Evolutionary conservation across 441 rosid species (phyloP).

Genomic region (Brassica hybrid): DNA sequence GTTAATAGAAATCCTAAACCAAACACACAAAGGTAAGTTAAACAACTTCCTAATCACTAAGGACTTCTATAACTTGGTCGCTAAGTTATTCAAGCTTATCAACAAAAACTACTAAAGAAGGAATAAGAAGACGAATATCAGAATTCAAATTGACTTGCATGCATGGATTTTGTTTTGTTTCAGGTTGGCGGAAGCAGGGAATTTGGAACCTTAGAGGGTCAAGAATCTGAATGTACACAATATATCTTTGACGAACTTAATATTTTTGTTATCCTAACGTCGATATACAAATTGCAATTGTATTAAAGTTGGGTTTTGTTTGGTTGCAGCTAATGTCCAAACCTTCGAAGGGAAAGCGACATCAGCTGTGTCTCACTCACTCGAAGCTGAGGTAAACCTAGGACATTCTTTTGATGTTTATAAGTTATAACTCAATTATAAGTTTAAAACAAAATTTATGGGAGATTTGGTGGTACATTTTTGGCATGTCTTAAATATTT

Average conservation of each 20-base stretch:
- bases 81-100: no score
- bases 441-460: neutral
- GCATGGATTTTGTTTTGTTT: slow-evolving; percentile 14
- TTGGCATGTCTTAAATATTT: neutral
- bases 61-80: no score
- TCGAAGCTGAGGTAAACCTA: neutral
- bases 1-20: no score
- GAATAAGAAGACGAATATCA: neutral
- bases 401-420: neutral
- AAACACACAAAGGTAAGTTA: no score
- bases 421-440: neutral
- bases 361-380: neutral
- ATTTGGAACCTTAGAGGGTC: neutral
- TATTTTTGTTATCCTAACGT: neutral
- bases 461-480: neutral
- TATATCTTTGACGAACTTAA: neutral
- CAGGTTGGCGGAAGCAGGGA: neutral
- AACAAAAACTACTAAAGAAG: neutral
- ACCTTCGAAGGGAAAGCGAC: neutral
- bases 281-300: neutral
- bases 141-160: slow-evolving; percentile 1
- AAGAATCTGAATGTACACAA: neutral
- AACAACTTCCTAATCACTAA: no score
- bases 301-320: neutral
- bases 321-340: slow-evolving; percentile 8